Evolutionary conservation across 768 basidiomycete genomes (phyloP).

Genomic region (Glaciozyma martinii): DNA sequence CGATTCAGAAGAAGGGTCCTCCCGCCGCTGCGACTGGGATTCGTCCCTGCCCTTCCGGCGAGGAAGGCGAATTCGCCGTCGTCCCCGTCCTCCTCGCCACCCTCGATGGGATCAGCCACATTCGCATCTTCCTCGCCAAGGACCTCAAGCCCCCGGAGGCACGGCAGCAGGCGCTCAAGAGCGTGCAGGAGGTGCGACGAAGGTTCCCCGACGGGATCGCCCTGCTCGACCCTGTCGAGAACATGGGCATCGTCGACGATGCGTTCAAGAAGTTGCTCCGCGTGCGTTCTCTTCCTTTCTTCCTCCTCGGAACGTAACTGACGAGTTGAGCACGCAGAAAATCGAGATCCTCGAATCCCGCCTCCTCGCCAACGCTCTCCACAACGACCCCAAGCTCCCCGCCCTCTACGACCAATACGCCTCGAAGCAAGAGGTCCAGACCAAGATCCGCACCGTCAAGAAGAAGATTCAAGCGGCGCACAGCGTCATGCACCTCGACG

Average conservation of each 20-base stretch:
- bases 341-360: constrained; percentile 80
- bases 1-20: constrained; percentile 46
- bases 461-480: constrained; percentile 81
- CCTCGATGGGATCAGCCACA: constrained; percentile 71
- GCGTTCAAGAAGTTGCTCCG: constrained; percentile 79
- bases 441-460: constrained; percentile 65
- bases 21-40: constrained; percentile 54
- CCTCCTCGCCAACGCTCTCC: constrained; percentile 67
- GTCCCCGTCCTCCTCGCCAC: constrained; percentile 83
- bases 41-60: constrained; percentile 59
- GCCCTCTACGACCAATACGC: constrained; percentile 71
- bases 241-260: constrained; percentile 92
- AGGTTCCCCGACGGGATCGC: constrained; percentile 81
- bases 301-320: not conserved
- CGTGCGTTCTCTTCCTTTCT: constrained; percentile 43
- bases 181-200: constrained; percentile 78
- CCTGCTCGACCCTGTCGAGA: constrained; percentile 79
- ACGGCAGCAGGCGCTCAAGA: constrained; percentile 80
- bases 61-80: constrained; percentile 73
- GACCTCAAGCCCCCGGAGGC: constrained; percentile 68
- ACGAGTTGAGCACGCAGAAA: constrained; percentile 52
- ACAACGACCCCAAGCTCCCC: constrained; percentile 67
- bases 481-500: constrained; percentile 88
- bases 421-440: constrained; percentile 61
- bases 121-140: constrained; percentile 81